Percentiles rank a stretch among this genome's conserved stretches.
Conservation (phyloP, 495 filamentous ascomycete species). For the Astrocystis sublimbata region DNA sequence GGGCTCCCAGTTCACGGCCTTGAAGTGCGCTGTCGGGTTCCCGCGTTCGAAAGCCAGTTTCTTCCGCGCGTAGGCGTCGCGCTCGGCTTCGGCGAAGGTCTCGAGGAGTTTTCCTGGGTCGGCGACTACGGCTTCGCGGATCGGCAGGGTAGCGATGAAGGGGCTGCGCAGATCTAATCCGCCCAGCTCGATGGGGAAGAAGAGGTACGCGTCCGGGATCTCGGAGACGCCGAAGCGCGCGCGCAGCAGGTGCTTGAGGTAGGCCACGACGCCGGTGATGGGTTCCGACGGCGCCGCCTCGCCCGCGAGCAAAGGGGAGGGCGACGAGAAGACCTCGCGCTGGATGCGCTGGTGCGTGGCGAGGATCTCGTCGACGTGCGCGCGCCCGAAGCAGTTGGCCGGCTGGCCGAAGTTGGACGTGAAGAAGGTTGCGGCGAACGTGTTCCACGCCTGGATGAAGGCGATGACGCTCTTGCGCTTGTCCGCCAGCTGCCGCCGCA, state of each 20-base stretch:
- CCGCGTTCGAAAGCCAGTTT: constrained; percentile 49
- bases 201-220: constrained; percentile 70
- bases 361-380: constrained; percentile 65
- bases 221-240: constrained; percentile 55
- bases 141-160: constrained; percentile 54
- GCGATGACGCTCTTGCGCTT: constrained; percentile 58
- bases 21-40: neutral
- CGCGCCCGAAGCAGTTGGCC: constrained; percentile 63
- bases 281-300: constrained; percentile 17
- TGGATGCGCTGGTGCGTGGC: constrained; percentile 62
- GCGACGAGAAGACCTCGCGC: constrained; percentile 47
- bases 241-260: constrained; percentile 56
- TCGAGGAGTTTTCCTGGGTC: constrained; percentile 47
- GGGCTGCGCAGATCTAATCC: constrained; percentile 60
- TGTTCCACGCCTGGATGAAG: constrained; percentile 68
- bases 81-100: constrained; percentile 47
- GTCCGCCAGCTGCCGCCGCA: constrained; percentile 59
- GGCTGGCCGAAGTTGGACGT: constrained; percentile 65
- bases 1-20: constrained; percentile 20
- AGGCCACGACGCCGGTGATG: constrained; percentile 56
- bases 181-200: constrained; percentile 61
- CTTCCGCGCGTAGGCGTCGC: constrained; percentile 45
- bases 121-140: constrained; percentile 53
- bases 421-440: constrained; percentile 65
- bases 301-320: constrained; percentile 4